Evolutionary conservation across 129 eudicot species (phyloP), one percentile per base, ranked within the genome.

Genomic region (Arctium minus): DNA sequence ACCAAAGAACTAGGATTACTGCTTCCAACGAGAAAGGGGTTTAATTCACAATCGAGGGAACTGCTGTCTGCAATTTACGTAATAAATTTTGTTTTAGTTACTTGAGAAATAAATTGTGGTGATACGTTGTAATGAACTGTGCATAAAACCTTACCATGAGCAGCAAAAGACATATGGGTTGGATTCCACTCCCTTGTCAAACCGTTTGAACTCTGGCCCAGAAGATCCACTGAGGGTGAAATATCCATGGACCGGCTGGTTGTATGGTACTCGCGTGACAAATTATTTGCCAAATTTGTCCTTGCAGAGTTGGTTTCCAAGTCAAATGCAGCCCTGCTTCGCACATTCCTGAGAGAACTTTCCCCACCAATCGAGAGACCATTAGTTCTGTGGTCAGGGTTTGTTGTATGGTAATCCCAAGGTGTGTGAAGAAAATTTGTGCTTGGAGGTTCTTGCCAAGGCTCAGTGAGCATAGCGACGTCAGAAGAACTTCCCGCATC

Each of bases 291-390:
- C 37, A 86, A 27, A 77, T 88, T 86, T 8, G 89, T 81, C 85
- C 92, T 87, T 70, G 84, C 74, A 35, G 87, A 35, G 79, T 84
- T 75, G n/a, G 86, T 37, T 83, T 92, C 94, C 87, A 87, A 62
- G 75, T 90, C 97, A 82, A 87, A 60, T 29, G 84, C 62, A 46
- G 85, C 76, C 82, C 94, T 88, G 77, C 93, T 90, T 85, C 94
- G 86, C 78, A 92, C 94, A 80, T 92, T 92, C 73, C 94, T 86
- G 36, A 42, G 65, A 82, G 94, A 76, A 74, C 81, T 80, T 64
- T 89, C 97, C 18, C 87, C 87, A 10, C 90, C 92, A 67, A 90
- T 75, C 33, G 89, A 68, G 40, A 88, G 87, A 69, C 86, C 80
- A 73, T 87, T 87, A 75, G 77, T 81, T 70, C 89, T 56, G 38